Base-by-base conservation (phyloP, 208 protist species). In the Acanthamoeba castellanii region DNA sequence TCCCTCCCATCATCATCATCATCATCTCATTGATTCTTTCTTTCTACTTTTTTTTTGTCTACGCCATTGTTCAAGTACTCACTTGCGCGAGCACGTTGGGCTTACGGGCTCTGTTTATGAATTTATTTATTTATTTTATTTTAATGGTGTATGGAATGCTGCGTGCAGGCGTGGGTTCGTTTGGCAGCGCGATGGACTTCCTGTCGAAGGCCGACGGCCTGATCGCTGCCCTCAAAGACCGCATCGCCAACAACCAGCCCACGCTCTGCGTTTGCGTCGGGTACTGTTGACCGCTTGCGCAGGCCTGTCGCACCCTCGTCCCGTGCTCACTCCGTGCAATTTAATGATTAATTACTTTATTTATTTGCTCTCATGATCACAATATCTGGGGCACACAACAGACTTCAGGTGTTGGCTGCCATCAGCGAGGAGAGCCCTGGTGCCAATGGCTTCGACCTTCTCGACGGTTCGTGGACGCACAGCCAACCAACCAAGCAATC, bases 231-330 rank as follows among this genome's bases (percentile, higher is more conserved):
- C 72, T 94, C 32, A 94, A 88, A 52, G 47, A 94, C 14, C 27
- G 72, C 11, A 87, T 95, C 16, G 52, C 66, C 32, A 95, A 37
- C 37, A 85, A 85, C 42, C 32, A 59, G 37, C 89, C 94, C 27
- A 93, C 81, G 27, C 82, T 95, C 89, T 95, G 91, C 50, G 88
- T 95, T 25, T 95, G 94, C 37, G 94, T 95, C 37, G 94, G 94
- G 45, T 78, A 25, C 70, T 16, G 13, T 22, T 59, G 3, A 42
- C 37, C 37, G 14, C 61, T 30, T 30, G 37, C 37, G 37, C 37
- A n/a, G n/a, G 37, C 37, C 37, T 20, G 68, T 74, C 27, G 66
- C 14, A 5, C 32, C 11, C 27, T n/a, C 27, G 13, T 42, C 30
- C 25, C 20, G 61, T 47, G 45, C 6, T 59, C 55, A 13, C 55